Percentiles rank a stretch among this genome's conserved stretches.
Evolutionary conservation across 1,139 yeast genomes (phyloP).

Genomic region (Zygosaccharomyces sapae): DNA sequence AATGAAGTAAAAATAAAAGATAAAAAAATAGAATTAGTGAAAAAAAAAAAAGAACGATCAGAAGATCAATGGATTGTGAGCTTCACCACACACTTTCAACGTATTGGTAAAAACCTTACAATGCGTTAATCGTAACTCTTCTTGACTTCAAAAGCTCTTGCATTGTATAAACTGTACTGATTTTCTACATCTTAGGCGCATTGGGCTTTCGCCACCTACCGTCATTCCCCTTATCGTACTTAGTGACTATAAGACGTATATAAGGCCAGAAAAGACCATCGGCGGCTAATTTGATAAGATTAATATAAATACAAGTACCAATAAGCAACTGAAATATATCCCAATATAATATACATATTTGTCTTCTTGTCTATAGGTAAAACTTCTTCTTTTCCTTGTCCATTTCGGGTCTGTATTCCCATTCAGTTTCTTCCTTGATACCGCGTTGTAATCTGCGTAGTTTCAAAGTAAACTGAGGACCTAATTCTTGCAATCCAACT

Average conservation of each 20-base stretch:
- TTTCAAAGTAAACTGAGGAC: conserved; percentile 91
- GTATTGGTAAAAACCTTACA: background rate
- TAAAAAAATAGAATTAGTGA: background rate
- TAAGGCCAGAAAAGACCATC: background rate
- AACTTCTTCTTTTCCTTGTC: conserved; percentile 93
- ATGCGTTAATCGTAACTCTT: background rate
- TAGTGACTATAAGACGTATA: background rate
- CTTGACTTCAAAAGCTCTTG: conserved; percentile 2
- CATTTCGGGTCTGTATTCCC: conserved; percentile 97
- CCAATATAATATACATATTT: background rate
- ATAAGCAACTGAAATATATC: background rate
- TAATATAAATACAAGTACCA: background rate
- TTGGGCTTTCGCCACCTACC: conserved; percentile 11
- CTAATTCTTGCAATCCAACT: conserved; percentile 92
- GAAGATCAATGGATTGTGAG: conserved; percentile 1
- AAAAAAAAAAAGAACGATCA: background rate
- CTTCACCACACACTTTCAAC: background rate
- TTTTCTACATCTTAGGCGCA: background rate
- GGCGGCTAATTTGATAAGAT: background rate
- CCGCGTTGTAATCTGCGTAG: conserved; percentile 88
- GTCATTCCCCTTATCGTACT: conserved; percentile 14
- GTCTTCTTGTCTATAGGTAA: conserved; percentile 49
- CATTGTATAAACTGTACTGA: background rate
- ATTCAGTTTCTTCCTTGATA: conserved; percentile 82
- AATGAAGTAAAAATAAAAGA: conserved; percentile 1